phyloP scores from a whole-genome alignment of 176 grass and related monocot species.

The Chloris gayana region DNA sequence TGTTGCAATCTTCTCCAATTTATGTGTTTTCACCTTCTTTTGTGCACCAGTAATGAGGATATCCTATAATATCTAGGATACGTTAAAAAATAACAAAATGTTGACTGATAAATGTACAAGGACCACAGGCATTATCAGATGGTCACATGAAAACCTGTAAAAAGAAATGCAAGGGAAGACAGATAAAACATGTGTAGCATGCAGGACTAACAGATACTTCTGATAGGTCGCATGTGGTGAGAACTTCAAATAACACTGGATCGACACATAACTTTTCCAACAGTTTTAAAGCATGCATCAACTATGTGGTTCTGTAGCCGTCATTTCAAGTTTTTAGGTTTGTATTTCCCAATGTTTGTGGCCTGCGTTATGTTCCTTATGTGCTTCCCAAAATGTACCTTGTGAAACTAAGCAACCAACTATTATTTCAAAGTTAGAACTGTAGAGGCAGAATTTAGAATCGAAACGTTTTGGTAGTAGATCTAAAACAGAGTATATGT shows the following conservation, averaged over 20 bases:
- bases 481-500: neutral
- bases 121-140: slow-evolving; percentile 5
- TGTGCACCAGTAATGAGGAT: slow-evolving; percentile 82
- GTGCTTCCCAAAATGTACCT: slow-evolving; percentile 3
- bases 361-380: neutral
- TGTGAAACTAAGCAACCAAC: neutral
- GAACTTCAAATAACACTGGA: slow-evolving; percentile 20
- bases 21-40: slow-evolving; percentile 54
- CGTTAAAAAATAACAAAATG: slow-evolving; percentile 17
- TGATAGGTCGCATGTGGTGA: slow-evolving; percentile 2
- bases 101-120: slow-evolving; percentile 19
- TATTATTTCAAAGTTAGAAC: neutral
- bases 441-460: neutral
- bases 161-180: slow-evolving; percentile 22
- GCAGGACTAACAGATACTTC: slow-evolving; percentile 31
- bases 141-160: slow-evolving; percentile 17
- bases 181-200: slow-evolving; percentile 6
- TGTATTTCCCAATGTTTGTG: neutral
- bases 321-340: slow-evolving; percentile 15
- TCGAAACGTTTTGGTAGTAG: neutral
- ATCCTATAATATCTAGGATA: slow-evolving; percentile 56
- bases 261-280: slow-evolving; percentile 8
- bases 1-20: slow-evolving; percentile 31
- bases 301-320: neutral
- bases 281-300: slow-evolving; percentile 14